Evolutionary conservation across 257 asterid genomes (phyloP).

Genomic region (Nemophila menziesii): DNA sequence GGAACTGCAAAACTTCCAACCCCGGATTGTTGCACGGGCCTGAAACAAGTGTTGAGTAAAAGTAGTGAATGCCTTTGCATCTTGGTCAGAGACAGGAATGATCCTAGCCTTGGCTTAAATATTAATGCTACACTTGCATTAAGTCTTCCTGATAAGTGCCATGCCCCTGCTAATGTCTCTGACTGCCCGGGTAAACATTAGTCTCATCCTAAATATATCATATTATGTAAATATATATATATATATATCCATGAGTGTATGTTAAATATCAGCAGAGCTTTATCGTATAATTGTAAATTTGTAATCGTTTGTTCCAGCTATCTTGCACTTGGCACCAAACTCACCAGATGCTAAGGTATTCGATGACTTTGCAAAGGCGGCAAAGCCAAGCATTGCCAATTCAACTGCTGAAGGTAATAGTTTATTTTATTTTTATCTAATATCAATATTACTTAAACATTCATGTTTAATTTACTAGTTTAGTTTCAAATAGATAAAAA

Average conservation of each 20-base stretch:
- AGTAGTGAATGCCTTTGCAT: conserved; percentile 53
- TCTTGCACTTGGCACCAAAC: conserved; percentile 64
- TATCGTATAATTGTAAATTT: no score
- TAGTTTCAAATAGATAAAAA: no score
- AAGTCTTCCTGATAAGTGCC: conserved; percentile 42
- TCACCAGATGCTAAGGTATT: conserved; percentile 80
- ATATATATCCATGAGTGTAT: background rate
- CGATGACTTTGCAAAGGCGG: conserved; percentile 37
- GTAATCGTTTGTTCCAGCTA: conserved; percentile 19
- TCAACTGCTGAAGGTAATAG: conserved; percentile 17
- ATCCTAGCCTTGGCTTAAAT: conserved; percentile 55
- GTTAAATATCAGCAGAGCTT: background rate
- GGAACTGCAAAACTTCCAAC: conserved; percentile 48
- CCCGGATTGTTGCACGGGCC: conserved; percentile 52
- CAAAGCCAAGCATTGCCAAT: conserved; percentile 20
- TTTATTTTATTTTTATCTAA: background rate
- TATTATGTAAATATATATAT: no score
- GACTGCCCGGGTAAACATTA: conserved; percentile 39
- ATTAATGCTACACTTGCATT: conserved; percentile 63
- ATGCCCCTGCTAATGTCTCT: conserved; percentile 25
- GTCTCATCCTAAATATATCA: no score
- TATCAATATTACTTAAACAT: background rate
- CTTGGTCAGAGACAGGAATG: conserved; percentile 59
- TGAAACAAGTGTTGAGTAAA: conserved; percentile 30
- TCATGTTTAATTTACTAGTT: no score